Evolutionary conservation across 2,329 filamentous ascomycete species (phyloP), one percentile per base, ranked within the genome.

Genomic region (Botrytis squamosa): DNA sequence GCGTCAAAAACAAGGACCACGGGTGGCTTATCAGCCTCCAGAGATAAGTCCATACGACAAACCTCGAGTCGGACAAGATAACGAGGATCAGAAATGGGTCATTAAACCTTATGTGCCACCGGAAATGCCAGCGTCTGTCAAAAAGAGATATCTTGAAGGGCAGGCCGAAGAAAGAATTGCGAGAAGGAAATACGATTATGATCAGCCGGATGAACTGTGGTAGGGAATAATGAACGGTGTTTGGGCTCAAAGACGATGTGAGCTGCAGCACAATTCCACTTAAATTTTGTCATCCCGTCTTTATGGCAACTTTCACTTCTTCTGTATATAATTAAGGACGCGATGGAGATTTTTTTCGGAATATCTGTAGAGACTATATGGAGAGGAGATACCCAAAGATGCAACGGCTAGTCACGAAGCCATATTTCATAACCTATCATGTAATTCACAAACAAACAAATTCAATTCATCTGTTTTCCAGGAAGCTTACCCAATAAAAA

Each of bases 121-220:
- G 33, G 64, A 49, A 22, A 38, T 72, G 10, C 71, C 64, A 29
- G 7, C 40, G 16, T 25, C 64, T 33, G 38, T 29, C 25, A 67
- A 72, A 22, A 72, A 68, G 49, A 44, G 49, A 33, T 44, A 46
- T n/a, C 33, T 59, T 20, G 70, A 68, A 9, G 60, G 68, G 9
- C 70, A 42, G 36, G 40, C 46, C n/a, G 69, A 40, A 4, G 25
- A 44, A 10, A 46, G 44, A 7, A 12, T 20, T 66, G n/a, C 22
- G 38, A 72, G 70, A n/a, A 57, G 60, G 16, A 67, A 72, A 36
- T 36, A 42, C 25, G 46, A 72, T 57, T 72, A 72, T 42, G 44
- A 72, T 44, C 60, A 72, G 44, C 60, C 60, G 14, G 38, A 60
- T 36, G 71, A 72, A 42, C 16, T 72, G 33, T 72, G 71, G 71